Conservation (phyloP, 345 rosid species). For the Erysimum cheiranthoides region DNA sequence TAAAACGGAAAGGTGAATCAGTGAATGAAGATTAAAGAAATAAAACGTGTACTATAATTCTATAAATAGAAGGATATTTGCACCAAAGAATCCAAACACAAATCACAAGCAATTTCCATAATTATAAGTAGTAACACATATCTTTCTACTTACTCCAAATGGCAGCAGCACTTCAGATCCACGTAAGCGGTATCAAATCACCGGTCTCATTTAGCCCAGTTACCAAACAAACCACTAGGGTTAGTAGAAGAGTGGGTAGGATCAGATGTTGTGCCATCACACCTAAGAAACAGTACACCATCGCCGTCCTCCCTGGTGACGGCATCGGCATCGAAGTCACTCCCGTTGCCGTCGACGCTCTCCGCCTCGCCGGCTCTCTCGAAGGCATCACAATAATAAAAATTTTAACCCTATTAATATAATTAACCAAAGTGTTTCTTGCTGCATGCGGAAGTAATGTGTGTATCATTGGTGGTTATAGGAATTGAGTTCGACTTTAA, state of each 20-base stretch:
- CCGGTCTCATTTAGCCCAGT: not conserved
- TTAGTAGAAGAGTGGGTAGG: not conserved
- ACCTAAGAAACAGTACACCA: not conserved
- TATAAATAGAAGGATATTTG: not conserved
- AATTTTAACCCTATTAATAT: not conserved
- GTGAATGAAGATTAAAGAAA: not conserved
- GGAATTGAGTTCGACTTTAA: not conserved
- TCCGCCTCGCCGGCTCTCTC: not conserved
- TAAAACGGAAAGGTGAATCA: not conserved
- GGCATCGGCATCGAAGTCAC: constrained; percentile 4
- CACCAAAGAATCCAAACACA: not conserved
- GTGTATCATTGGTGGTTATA: not conserved
- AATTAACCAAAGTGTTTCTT: not conserved
- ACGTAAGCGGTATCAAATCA: not conserved
- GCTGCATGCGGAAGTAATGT: not conserved
- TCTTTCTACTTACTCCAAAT: not conserved
- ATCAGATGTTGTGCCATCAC: constrained; percentile 3
- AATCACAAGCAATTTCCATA: not conserved
- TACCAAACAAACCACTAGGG: not conserved
- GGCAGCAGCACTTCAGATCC: constrained; percentile 8
- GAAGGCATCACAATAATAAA: not conserved
- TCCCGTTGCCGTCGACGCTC: not conserved
- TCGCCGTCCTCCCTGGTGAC: not conserved
- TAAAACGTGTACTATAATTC: not conserved
- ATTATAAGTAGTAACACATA: not conserved